A percentile compares a stretch with the other conserved stretches of the same genome.
These are phyloP conservation scores for Boletus speciosus DNA, from an alignment of 768 basidiomycete genomes.

Conservation along the genomic window DNA sequence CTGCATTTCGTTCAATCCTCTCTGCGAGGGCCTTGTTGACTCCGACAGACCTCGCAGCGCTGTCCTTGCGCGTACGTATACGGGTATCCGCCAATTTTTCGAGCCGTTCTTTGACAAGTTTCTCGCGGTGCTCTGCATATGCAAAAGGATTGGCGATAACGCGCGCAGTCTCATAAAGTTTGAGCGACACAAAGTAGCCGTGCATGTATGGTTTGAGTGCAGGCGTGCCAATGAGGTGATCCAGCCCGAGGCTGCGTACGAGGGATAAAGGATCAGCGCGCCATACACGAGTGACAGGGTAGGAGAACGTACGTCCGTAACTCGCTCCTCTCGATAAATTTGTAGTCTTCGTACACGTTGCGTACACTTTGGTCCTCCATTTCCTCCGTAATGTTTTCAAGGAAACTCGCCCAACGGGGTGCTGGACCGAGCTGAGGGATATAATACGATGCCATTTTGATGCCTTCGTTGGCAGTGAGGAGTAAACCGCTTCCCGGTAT, in stretches of 20 bases:
- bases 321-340: constrained; percentile 89
- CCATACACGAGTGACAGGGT: not conserved
- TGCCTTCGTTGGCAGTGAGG: constrained; percentile 94
- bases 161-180: constrained; percentile 93
- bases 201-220: constrained; percentile 99
- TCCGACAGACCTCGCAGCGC: constrained; percentile 24
- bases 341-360: constrained; percentile 92
- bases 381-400: constrained; percentile 98
- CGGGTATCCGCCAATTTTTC: constrained; percentile 91
- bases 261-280: not conserved
- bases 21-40: constrained; percentile 84
- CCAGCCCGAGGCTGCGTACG: constrained; percentile 74
- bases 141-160: constrained; percentile 95
- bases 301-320: constrained; percentile 65
- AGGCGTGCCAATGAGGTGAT: constrained; percentile 91
- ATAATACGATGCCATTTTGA: constrained; percentile 91
- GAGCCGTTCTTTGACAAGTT: constrained; percentile 81
- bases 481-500: constrained; percentile 85
- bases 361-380: constrained; percentile 86
- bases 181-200: constrained; percentile 95
- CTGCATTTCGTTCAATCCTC: constrained; percentile 56
- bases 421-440: constrained; percentile 96
- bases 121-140: constrained; percentile 91
- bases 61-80: constrained; percentile 76
- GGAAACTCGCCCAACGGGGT: constrained; percentile 94